Evolutionary conservation across 2,329 filamentous ascomycete genomes (phyloP).

Genomic region (Colletotrichum melonis): DNA sequence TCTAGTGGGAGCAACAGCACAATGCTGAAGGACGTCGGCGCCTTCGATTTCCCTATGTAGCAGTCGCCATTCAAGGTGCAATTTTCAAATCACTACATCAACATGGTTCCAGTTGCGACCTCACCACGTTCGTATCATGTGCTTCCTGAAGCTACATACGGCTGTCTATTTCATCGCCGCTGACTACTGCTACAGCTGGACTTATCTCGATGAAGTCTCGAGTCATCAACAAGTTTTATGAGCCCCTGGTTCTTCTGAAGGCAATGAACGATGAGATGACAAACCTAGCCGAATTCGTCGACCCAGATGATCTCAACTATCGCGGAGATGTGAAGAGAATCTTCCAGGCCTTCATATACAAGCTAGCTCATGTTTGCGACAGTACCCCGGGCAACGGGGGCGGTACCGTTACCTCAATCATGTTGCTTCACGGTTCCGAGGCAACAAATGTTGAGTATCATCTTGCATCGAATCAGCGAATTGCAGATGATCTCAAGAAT

Average conservation of each 20-base stretch:
- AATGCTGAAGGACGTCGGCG: too few species aligned
- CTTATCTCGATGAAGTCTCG: neutral
- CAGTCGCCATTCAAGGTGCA: too few species aligned
- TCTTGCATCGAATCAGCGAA: constrained; percentile 44
- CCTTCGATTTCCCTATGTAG: too few species aligned
- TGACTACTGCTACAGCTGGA: neutral
- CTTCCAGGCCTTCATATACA: constrained; percentile 44
- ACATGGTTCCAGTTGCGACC: too few species aligned
- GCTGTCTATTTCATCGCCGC: too few species aligned
- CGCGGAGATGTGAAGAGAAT: constrained; percentile 35
- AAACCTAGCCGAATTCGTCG: neutral
- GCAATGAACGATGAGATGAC: constrained; percentile 16
- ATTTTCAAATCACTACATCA: too few species aligned
- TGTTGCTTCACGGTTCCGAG: constrained; percentile 39
- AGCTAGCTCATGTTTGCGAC: constrained; percentile 46
- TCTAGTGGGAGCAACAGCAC: too few species aligned
- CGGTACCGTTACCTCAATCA: constrained; percentile 44
- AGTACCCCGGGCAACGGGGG: constrained; percentile 38
- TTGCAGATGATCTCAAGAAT: neutral
- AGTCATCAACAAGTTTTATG: constrained; percentile 2
- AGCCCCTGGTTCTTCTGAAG: constrained; percentile 10
- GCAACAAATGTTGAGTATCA: constrained; percentile 41
- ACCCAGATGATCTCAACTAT: neutral
- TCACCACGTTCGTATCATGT: too few species aligned
- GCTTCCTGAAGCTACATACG: too few species aligned